A percentile compares a stretch with the other conserved stretches of the same genome.
Evolutionary conservation across 352 stramenopile species (phyloP).

Genomic region (Pythium biforme): DNA sequence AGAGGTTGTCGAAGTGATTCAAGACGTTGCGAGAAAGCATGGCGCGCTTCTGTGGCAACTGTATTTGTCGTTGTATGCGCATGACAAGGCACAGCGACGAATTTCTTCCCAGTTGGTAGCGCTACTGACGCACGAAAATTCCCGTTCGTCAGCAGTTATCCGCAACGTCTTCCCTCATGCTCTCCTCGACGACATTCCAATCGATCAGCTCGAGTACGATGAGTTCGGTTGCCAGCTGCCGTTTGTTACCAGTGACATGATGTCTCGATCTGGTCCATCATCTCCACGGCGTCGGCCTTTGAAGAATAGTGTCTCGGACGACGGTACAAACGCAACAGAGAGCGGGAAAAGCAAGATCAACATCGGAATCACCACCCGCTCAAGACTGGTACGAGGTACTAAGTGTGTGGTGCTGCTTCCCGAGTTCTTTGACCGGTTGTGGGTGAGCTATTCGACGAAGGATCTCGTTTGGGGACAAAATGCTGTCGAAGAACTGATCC

Average conservation of each 20-base stretch:
- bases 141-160: slow-evolving; percentile 79
- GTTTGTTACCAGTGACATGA: slow-evolving; percentile 39
- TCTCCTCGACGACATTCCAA: slow-evolving; percentile 74
- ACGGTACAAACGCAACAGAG: slow-evolving; percentile 67
- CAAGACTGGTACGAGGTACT: slow-evolving; percentile 63
- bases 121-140: slow-evolving; percentile 83
- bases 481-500: slow-evolving; percentile 71
- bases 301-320: slow-evolving; percentile 38
- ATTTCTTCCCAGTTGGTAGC: slow-evolving; percentile 87
- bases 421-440: slow-evolving; percentile 85
- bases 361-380: slow-evolving; percentile 74
- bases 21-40: slow-evolving; percentile 85
- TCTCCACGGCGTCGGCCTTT: slow-evolving; percentile 39
- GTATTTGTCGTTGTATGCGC: slow-evolving; percentile 75
- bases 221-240: slow-evolving; percentile 78
- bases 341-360: slow-evolving; percentile 67
- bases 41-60: slow-evolving; percentile 81
- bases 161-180: slow-evolving; percentile 83
- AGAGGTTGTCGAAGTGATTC: slow-evolving; percentile 84
- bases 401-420: slow-evolving; percentile 84
- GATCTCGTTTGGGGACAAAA: slow-evolving; percentile 79
- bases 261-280: slow-evolving; percentile 26
- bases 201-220: slow-evolving; percentile 76
- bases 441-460: slow-evolving; percentile 73
- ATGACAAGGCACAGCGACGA: slow-evolving; percentile 81